Conservation (phyloP, 495 filamentous ascomycete genomes). For the Barbatosphaeria neglecta region DNA sequence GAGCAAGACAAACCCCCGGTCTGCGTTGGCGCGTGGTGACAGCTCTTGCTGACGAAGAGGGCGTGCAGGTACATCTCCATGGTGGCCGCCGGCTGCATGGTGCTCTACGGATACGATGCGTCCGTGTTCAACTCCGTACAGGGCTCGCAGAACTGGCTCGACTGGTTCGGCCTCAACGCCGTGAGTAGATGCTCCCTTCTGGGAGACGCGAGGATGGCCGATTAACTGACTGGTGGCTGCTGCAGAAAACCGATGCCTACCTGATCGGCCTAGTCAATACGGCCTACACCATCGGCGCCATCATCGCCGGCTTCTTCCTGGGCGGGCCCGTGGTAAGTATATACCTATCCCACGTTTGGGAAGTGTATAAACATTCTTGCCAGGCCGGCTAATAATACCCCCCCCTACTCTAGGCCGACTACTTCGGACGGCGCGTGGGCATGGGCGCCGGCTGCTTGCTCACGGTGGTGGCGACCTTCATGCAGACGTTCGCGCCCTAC, state of each 20-base stretch:
- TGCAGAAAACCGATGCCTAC: constrained; percentile 19
- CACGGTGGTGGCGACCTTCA: constrained; percentile 49
- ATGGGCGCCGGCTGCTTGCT: constrained; percentile 46
- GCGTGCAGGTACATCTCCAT: constrained; percentile 46
- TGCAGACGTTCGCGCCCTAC: constrained; percentile 47
- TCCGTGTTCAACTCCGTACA: constrained; percentile 56
- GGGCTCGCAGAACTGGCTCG: constrained; percentile 45
- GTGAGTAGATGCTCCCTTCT: constrained; percentile 9
- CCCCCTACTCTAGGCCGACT: constrained; percentile 31
- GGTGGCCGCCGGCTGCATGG: constrained; percentile 55
- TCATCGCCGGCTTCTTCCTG: constrained; percentile 50
- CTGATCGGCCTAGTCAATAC: constrained; percentile 49
- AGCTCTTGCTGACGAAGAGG: not conserved
- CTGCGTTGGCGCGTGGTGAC: not conserved
- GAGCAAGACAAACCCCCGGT: not conserved
- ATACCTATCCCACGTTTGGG: not conserved
- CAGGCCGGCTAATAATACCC: not conserved
- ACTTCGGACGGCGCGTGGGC: constrained; percentile 43
- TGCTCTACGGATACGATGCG: constrained; percentile 56
- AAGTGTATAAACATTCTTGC: not conserved
- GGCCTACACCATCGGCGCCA: constrained; percentile 51
- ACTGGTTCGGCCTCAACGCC: constrained; percentile 43
- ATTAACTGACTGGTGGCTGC: not conserved
- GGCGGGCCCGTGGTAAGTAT: constrained; percentile 35
- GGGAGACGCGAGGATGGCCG: not conserved